Evolutionary conservation across 1,284 basidiomycete species (phyloP).

Genomic region (Cutaneotrichosporon sp.): DNA sequence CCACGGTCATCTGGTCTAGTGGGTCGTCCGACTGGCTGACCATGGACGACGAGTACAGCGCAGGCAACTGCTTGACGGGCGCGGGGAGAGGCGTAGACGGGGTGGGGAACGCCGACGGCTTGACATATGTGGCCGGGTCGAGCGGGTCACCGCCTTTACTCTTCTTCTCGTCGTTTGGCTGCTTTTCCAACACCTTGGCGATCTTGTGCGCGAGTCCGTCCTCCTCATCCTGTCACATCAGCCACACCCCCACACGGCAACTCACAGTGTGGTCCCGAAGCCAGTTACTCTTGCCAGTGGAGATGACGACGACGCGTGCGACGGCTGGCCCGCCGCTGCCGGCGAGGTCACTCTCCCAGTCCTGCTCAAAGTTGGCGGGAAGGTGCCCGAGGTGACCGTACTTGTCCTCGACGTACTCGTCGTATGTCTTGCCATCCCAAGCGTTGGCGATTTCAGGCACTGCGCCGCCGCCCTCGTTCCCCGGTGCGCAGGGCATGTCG

Average conservation of each 20-base stretch:
- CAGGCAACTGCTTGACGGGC: constrained; percentile 48
- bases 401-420: constrained; percentile 28
- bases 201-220: constrained; percentile 65
- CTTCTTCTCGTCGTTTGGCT: constrained; percentile 19
- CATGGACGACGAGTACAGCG: constrained; percentile 67
- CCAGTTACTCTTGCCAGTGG: constrained; percentile 85
- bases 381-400: constrained; percentile 65
- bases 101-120: constrained; percentile 32
- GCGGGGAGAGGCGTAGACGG: constrained; percentile 24
- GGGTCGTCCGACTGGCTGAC: constrained; percentile 67
- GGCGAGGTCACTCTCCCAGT: constrained; percentile 70
- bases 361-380: constrained; percentile 63
- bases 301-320: constrained; percentile 75
- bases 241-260: neutral
- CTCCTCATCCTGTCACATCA: constrained; percentile 49
- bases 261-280: constrained; percentile 60
- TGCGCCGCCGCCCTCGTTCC: constrained; percentile 24
- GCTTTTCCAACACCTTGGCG: constrained; percentile 22
- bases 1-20: constrained; percentile 64
- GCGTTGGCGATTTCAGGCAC: constrained; percentile 22
- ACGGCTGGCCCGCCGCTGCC: constrained; percentile 76
- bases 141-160: constrained; percentile 14
- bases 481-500: constrained; percentile 64
- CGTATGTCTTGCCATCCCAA: constrained; percentile 37
- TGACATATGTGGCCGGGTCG: constrained; percentile 22